Percentiles rank a stretch among this genome's conserved stretches.
phyloP scores from a whole-genome alignment of 768 basidiomycete species.

The Calocybe cyanea region DNA sequence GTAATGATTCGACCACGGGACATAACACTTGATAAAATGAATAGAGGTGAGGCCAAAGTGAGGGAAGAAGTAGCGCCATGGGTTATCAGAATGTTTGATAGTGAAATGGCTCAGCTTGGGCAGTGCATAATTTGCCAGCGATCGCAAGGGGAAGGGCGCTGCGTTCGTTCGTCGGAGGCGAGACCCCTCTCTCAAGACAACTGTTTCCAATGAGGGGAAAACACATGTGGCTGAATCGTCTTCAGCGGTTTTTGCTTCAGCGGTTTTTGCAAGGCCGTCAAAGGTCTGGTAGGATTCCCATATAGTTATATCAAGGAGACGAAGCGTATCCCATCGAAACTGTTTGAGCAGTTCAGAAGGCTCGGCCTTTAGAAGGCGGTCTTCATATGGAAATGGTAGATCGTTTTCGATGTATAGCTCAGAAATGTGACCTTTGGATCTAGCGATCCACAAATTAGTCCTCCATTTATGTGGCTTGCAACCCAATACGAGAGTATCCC shows the following conservation, averaged over 20 bases:
- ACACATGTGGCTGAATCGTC: constrained; percentile 17
- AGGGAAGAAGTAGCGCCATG: constrained; percentile 16
- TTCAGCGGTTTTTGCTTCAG: no score
- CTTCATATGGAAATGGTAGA: no score
- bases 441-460: constrained; percentile 53
- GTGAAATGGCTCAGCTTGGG: constrained; percentile 5
- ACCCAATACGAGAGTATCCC: constrained; percentile 57
- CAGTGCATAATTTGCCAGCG: constrained; percentile 9
- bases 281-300: no score
- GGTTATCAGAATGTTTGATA: constrained; percentile 9
- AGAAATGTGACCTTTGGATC: constrained; percentile 48
- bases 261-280: no score
- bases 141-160: constrained; percentile 5
- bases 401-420: constrained; percentile 26
- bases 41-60: constrained; percentile 11
- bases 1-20: no score
- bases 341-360: constrained; percentile 27
- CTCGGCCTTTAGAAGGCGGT: constrained; percentile 27
- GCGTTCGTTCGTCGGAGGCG: constrained; percentile 1
- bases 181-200: constrained; percentile 23
- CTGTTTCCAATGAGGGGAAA: constrained; percentile 29
- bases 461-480: constrained; percentile 45
- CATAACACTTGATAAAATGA: constrained; percentile 16
- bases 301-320: constrained; percentile 29
- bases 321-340: constrained; percentile 39